Base-by-base conservation (phyloP, 176 grass and related monocot species). In the Chloris gayana region DNA sequence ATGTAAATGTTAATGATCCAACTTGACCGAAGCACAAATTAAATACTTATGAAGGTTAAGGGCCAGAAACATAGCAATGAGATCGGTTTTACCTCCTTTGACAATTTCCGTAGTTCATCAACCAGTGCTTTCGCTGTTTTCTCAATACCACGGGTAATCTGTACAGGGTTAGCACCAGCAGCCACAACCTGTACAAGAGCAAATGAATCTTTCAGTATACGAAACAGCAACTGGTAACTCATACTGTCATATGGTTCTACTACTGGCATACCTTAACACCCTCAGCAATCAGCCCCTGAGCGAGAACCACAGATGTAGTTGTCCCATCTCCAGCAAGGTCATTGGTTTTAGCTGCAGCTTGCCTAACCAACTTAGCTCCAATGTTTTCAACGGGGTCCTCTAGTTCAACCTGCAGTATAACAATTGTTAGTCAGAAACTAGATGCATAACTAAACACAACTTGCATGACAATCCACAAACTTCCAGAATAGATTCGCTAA, bases 251-350 rank as follows among this genome's bases (percentile, higher is more conserved):
- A 69, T 46, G 13, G 24, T 38, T 32, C 67, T 57, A 35, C 14
- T 9, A 75, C 44, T 9, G 2, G 9, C 60, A 34, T 76, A 94
- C 95, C 92, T 98, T 98, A 81, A 94, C 92, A 85, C 90, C 95
- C 85, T 98, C 95, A 63, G 95, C 92, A 75, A 98, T 98, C 73
- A 98, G 72, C 4, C 95, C 95, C 75, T 98, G 95, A 75, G 95
- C 95, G 89, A 98, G 95, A 83, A 98, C 95, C 42, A 98, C 95
- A 45, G 95, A 98, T 35, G 95, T 98, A 76, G 95, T 98, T 41
- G 95, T 98, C 7, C 95, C 95, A 75, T 98, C 95, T 46, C 95
- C 95, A 69, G 92, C 92, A 79, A 97, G 80, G 70, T 97, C 94
- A 64, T 97, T 97, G 76, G 94, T 97, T 85, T 97, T 97, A 15